These are phyloP conservation scores for Olyra latifolia DNA, from an alignment of 176 grass and related monocot species.

Conservation along the genomic window DNA sequence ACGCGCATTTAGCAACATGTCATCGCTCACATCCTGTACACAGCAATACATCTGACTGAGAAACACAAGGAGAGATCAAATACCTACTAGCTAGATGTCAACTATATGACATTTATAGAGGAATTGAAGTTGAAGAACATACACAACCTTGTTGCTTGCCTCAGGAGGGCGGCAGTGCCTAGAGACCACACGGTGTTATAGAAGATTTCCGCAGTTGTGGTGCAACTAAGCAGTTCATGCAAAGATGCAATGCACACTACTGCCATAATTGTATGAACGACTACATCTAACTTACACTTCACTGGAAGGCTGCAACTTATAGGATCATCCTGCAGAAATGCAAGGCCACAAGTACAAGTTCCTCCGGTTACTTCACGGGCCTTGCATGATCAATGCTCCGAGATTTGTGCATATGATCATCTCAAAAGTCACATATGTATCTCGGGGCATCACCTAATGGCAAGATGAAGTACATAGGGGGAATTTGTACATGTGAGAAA, in stretches of 20 bases:
- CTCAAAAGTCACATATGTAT: no score
- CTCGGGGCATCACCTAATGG: no score
- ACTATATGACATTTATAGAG: slow-evolving; percentile 17
- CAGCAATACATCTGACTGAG: no score
- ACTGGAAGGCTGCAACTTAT: slow-evolving; percentile 6
- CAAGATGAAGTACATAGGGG: no score
- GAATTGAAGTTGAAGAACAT: neutral
- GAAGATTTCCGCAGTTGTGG: slow-evolving; percentile 19
- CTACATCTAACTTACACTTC: neutral
- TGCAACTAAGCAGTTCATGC: neutral
- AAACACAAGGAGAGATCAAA: neutral
- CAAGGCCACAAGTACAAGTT: no score
- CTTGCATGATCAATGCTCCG: no score
- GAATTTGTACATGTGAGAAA: no score
- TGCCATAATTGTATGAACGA: neutral
- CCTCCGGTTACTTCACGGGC: no score
- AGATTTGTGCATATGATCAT: no score
- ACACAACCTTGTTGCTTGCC: neutral
- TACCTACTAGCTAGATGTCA: slow-evolving; percentile 18
- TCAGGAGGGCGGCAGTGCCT: neutral
- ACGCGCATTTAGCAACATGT: slow-evolving; percentile 8
- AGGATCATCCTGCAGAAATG: no score
- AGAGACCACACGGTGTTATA: neutral
- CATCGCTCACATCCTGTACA: neutral
- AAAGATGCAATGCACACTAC: neutral